Evolutionary conservation across 306 rosid species (phyloP).

Genomic region (Sicyos edulis): DNA sequence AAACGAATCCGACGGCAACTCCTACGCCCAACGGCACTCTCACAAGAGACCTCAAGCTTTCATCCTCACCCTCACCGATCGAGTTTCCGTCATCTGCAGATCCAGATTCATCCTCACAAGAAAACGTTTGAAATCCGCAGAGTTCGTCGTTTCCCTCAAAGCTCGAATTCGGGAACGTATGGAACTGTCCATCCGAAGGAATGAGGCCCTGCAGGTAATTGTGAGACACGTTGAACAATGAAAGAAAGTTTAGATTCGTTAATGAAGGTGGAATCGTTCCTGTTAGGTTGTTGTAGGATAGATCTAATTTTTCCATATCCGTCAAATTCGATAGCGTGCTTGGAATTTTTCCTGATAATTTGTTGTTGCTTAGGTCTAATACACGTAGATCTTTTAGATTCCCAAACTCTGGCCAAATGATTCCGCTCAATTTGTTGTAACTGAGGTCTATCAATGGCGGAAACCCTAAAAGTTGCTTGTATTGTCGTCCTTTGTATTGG

Average conservation of each 20-base stretch:
- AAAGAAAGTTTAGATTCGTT: slow-evolving; percentile 36
- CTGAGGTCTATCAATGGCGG: slow-evolving; percentile 44
- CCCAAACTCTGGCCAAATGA: slow-evolving; percentile 50
- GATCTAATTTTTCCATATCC: slow-evolving; percentile 46
- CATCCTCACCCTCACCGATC: neutral
- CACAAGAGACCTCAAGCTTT: slow-evolving; percentile 3
- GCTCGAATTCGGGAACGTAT: slow-evolving; percentile 42
- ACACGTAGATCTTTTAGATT: slow-evolving; percentile 36
- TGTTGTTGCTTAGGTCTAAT: slow-evolving; percentile 36
- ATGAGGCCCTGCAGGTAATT: slow-evolving; percentile 41
- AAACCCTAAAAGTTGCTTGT: slow-evolving; percentile 40
- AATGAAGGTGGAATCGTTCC: slow-evolving; percentile 40
- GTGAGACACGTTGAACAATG: slow-evolving; percentile 42
- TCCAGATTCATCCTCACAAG: slow-evolving; percentile 18
- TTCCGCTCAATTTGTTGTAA: slow-evolving; percentile 37
- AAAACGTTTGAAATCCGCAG: slow-evolving; percentile 27
- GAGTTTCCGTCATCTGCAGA: neutral
- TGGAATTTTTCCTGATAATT: slow-evolving; percentile 40
- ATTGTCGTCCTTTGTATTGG: slow-evolving; percentile 35
- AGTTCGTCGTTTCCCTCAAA: slow-evolving; percentile 39
- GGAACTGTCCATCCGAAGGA: slow-evolving; percentile 43
- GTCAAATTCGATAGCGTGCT: slow-evolving; percentile 26
- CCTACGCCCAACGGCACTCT: neutral
- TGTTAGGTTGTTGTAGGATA: slow-evolving; percentile 40
- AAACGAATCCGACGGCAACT: neutral